Conservation (phyloP, 192 early-diverging fungal genomes). For the Coemansia sp. region DNA sequence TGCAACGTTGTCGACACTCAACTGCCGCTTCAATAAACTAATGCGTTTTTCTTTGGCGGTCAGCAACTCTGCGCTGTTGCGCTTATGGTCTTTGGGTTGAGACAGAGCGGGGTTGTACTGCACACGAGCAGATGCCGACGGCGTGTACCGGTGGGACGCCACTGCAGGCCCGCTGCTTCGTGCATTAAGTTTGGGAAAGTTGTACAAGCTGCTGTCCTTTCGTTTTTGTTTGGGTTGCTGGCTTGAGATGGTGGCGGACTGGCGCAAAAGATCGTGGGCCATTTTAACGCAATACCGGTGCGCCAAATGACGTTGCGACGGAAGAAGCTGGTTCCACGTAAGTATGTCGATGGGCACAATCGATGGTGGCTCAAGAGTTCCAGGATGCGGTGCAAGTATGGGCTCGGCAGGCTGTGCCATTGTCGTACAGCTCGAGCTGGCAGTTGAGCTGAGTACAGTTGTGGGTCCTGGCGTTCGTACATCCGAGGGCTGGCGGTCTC, state of each 20-base stretch:
- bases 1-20: constrained; percentile 29
- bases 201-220: background rate
- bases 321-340: constrained; percentile 52
- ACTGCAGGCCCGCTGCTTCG: background rate
- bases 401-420: background rate
- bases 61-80: constrained; percentile 18
- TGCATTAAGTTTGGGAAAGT: constrained; percentile 6
- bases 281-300: constrained; percentile 48
- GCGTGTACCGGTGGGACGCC: constrained; percentile 12
- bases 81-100: background rate
- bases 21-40: constrained; percentile 38
- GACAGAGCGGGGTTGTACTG: background rate
- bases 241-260: background rate
- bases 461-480: background rate
- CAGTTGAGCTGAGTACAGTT: background rate
- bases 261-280: constrained; percentile 32
- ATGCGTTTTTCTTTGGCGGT: constrained; percentile 37
- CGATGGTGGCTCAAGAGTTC: constrained; percentile 36
- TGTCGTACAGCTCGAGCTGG: constrained; percentile 12
- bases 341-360: constrained; percentile 47
- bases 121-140: constrained; percentile 10
- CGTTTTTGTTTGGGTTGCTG: background rate
- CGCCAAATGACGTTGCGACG: constrained; percentile 42
- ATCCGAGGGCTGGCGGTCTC: background rate
- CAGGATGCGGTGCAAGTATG: background rate